Percentiles rank a stretch among this genome's conserved stretches.
phyloP scores from a whole-genome alignment of 2,329 filamentous ascomycete genomes.

The Apiospora rasikravindrae region DNA sequence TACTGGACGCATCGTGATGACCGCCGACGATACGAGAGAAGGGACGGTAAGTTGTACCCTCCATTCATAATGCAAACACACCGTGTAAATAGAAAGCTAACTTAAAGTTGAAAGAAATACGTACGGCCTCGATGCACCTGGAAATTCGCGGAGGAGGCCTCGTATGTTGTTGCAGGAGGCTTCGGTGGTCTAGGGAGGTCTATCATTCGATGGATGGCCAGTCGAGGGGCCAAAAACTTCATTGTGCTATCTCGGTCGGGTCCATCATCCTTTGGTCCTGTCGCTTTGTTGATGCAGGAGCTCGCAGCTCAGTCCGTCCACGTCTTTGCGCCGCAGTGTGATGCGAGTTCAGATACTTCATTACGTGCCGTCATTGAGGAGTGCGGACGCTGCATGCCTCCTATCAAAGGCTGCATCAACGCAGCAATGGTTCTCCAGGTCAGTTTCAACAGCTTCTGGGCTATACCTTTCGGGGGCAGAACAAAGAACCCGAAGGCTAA shows the following conservation, averaged over 20 bases:
- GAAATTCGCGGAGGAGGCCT: slow-evolving; percentile 39
- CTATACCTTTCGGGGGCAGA: too few relatives aligned
- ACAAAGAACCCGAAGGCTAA: too few relatives aligned
- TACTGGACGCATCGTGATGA: not conserved
- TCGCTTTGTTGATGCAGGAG: slow-evolving; percentile 21
- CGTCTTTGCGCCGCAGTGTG: slow-evolving; percentile 23
- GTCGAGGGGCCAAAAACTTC: slow-evolving; percentile 53
- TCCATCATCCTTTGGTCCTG: not conserved
- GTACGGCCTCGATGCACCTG: not conserved
- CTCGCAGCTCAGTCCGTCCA: not conserved
- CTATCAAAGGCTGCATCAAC: slow-evolving; percentile 39
- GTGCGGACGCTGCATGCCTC: slow-evolving; percentile 27
- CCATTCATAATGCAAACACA: too few relatives aligned
- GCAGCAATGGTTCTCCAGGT: slow-evolving; percentile 32
- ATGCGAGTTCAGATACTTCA: slow-evolving; percentile 34
- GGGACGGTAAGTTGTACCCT: not conserved
- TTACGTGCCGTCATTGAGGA: slow-evolving; percentile 24
- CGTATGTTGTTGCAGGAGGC: slow-evolving; percentile 57
- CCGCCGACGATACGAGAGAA: not conserved
- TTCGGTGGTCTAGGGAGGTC: slow-evolving; percentile 56
- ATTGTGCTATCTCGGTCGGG: slow-evolving; percentile 49
- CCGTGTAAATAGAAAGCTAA: not conserved
- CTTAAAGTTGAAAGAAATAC: not conserved
- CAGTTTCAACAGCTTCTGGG: not conserved
- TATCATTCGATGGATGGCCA: slow-evolving; percentile 54